Conservation (phyloP, 257 asterid genomes). For the Jacaranda mimosifolia region DNA sequence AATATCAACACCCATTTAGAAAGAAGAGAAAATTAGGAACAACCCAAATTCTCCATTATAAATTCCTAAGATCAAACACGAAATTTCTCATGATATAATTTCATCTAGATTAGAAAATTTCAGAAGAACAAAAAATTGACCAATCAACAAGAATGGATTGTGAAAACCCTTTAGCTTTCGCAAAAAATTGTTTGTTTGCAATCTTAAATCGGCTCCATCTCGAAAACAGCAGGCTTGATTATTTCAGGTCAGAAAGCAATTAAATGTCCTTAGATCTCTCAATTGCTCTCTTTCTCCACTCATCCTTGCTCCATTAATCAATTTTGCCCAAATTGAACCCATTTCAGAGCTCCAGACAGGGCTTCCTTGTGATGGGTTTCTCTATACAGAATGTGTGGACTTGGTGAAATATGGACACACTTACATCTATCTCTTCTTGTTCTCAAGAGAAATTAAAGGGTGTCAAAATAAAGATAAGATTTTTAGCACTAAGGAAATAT, state of each 20-base stretch:
- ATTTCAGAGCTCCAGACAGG: slow-evolving; percentile 42
- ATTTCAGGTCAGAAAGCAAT: slow-evolving; percentile 60
- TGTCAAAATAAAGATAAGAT: slow-evolving; percentile 37
- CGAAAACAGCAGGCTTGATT: slow-evolving; percentile 47
- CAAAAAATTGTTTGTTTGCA: slow-evolving; percentile 66
- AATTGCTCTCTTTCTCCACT: slow-evolving; percentile 37
- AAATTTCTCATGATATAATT: too few relatives aligned
- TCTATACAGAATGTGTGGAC: slow-evolving; percentile 66
- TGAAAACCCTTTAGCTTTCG: slow-evolving; percentile 56
- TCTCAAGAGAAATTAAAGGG: neutral
- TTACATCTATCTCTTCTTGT: neutral
- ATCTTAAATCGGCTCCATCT: slow-evolving; percentile 65
- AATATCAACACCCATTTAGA: too few relatives aligned
- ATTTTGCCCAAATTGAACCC: slow-evolving; percentile 40
- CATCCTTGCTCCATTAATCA: slow-evolving; percentile 52
- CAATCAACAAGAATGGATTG: slow-evolving; percentile 83
- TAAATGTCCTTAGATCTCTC: slow-evolving; percentile 47
- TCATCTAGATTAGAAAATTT: too few relatives aligned
- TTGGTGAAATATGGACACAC: slow-evolving; percentile 74
- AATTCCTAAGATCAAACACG: too few relatives aligned
- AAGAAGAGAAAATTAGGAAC: too few relatives aligned
- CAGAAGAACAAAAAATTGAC: slow-evolving; percentile 35
- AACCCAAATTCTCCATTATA: too few relatives aligned
- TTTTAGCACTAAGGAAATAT: neutral
- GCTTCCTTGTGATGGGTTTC: slow-evolving; percentile 54